phyloP scores from a whole-genome alignment of 805 yeast species.

The Ogataea ganodermae region DNA sequence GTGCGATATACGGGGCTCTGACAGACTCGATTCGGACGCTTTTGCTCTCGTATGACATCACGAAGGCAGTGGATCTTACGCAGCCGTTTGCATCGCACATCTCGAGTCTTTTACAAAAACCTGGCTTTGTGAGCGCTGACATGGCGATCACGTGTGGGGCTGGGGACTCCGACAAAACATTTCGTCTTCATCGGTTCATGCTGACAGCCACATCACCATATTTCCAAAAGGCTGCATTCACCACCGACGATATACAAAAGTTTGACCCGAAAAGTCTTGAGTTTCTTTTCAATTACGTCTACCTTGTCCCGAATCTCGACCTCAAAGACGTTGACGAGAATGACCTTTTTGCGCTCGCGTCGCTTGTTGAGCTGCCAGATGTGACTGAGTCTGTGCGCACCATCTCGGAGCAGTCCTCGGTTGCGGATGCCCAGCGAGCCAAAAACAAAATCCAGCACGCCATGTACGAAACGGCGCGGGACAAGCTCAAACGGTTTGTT shows the following conservation, averaged over 20 bases:
- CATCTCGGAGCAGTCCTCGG: slow-evolving; percentile 22
- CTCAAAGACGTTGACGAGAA: slow-evolving; percentile 34
- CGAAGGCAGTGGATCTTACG: slow-evolving; percentile 63
- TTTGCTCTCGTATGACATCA: slow-evolving; percentile 60
- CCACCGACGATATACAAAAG: too few relatives aligned
- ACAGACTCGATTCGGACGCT: slow-evolving; percentile 64
- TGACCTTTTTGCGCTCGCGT: slow-evolving; percentile 36
- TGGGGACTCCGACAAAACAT: neutral
- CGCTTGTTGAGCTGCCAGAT: slow-evolving; percentile 40
- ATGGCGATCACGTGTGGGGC: slow-evolving; percentile 29
- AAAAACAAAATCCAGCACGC: slow-evolving; percentile 37
- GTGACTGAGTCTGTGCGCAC: slow-evolving; percentile 35
- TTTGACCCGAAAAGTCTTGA: slow-evolving; percentile 33
- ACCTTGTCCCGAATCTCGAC: slow-evolving; percentile 33
- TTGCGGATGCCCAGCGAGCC: slow-evolving; percentile 30
- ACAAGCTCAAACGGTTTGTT: slow-evolving; percentile 37
- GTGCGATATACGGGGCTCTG: slow-evolving; percentile 77
- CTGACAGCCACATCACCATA: slow-evolving; percentile 32
- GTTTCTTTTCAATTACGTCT: slow-evolving; percentile 32
- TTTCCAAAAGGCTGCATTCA: too few relatives aligned
- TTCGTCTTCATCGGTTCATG: slow-evolving; percentile 44
- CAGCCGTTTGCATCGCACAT: slow-evolving; percentile 77
- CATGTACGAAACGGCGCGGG: slow-evolving; percentile 40
- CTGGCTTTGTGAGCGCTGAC: slow-evolving; percentile 37
- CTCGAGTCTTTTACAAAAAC: slow-evolving; percentile 43